Percentiles rank a stretch among this genome's conserved stretches.
These are phyloP conservation scores for Exophiala lecanii-corni DNA, from an alignment of 2,329 filamentous ascomycete genomes.

Conservation along the genomic window DNA sequence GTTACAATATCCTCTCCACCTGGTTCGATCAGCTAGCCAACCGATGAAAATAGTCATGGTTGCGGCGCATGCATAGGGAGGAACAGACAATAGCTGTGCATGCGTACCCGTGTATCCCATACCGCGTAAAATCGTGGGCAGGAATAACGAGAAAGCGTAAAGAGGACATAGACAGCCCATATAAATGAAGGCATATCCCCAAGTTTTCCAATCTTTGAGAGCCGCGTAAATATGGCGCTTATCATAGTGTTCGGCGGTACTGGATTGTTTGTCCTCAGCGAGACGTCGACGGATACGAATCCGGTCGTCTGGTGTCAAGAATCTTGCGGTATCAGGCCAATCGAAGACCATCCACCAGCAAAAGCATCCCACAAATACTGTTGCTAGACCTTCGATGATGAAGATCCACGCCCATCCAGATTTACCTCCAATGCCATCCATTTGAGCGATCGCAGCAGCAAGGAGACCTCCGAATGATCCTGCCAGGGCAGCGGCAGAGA, in stretches of 20 bases:
- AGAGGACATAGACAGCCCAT: slow-evolving; percentile 53
- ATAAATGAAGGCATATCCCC: slow-evolving; percentile 41
- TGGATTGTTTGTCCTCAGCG: slow-evolving; percentile 38
- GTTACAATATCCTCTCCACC: slow-evolving; percentile 65
- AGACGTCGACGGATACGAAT: slow-evolving; percentile 32
- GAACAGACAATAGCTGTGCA: slow-evolving; percentile 63
- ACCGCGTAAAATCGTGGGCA: slow-evolving; percentile 56
- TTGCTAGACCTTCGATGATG: slow-evolving; percentile 41
- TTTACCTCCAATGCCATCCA: slow-evolving; percentile 32
- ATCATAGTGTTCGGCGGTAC: slow-evolving; percentile 36
- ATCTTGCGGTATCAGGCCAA: slow-evolving; percentile 45
- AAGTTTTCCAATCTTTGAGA: slow-evolving; percentile 47
- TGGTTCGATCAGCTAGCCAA: slow-evolving; percentile 55
- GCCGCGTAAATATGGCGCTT: slow-evolving; percentile 47
- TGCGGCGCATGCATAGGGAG: slow-evolving; percentile 60
- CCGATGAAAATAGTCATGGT: slow-evolving; percentile 48
- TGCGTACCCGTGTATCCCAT: slow-evolving; percentile 51
- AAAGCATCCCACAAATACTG: slow-evolving; percentile 34
- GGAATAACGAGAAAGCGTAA: slow-evolving; percentile 55
- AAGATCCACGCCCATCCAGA: slow-evolving; percentile 47
- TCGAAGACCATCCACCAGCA: slow-evolving; percentile 47
- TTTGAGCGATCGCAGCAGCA: slow-evolving; percentile 49
- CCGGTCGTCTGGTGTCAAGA: slow-evolving; percentile 44
- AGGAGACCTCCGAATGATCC: slow-evolving; percentile 52
- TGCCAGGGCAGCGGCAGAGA: slow-evolving; percentile 52